Base-by-base conservation (phyloP, 2,329 filamentous ascomycete genomes). In the Aureobasidium lini region DNA sequence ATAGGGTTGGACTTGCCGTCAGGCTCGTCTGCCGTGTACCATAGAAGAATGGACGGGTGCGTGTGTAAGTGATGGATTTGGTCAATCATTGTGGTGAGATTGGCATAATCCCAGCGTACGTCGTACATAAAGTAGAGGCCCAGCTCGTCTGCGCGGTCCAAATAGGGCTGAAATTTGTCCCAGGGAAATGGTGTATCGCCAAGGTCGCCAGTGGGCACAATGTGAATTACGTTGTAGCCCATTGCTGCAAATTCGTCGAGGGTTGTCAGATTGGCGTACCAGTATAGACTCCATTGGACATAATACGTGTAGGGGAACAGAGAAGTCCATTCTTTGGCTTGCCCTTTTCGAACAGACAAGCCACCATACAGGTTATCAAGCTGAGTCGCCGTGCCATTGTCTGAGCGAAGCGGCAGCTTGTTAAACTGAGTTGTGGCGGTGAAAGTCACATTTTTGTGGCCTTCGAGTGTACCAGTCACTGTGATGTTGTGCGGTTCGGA, bases 1-100 rank as follows among this genome's bases (percentile, higher is more conserved):
- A 84, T 75, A 4, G 81, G 77, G 62, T 83, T 75, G 58, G 79
- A 76, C 66, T 76, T 76, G 16, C 83, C 83, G 65, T 84, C 83
- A 7, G 81, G 80, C 62, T 81, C 79, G 64, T 81, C 79, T 10
- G 70, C 76, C 2, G 76, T 77, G 62, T 79, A 79, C 73, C 76
- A 79, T 2, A 77, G 67, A 2, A 79, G 67, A 13, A 79, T 68
- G 1, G 65, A 67, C 4, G 68, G 68, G 43, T 73, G 72, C 11
- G 60, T 56, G 44, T 68, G 66, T 1, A 75, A 63, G 23, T 56
- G 63, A 0, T 68, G 61, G 42, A 75, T 65, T 60, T 75, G 73
- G 69, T 67, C 64, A 7, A 64, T 61, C 28, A 77, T 71, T 4
- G 64, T 67, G 15, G 68, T 68, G 3, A 69, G 62, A 60, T 76